These are phyloP conservation scores for Mycena metata DNA, from an alignment of 768 basidiomycete species.

Conservation along the genomic window DNA sequence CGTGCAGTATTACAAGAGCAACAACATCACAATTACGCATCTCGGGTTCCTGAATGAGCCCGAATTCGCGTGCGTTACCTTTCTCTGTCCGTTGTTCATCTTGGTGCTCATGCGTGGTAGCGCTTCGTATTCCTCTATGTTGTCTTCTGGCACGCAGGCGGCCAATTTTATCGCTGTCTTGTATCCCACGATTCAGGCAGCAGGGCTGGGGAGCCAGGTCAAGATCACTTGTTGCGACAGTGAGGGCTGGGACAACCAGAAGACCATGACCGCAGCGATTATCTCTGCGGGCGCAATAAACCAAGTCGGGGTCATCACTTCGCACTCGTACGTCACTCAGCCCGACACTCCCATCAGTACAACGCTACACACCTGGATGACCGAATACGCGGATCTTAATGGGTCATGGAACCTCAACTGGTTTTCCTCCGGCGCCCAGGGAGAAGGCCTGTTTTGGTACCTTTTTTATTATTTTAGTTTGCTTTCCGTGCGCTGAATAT, in stretches of 20 bases:
- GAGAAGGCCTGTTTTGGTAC: constrained; percentile 2
- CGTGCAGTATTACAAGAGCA: constrained; percentile 25
- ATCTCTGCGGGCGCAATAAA: constrained; percentile 14
- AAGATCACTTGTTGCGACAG: constrained; percentile 34
- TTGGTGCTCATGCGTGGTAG: neutral
- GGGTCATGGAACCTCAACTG: constrained; percentile 14
- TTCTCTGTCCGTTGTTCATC: too few species aligned
- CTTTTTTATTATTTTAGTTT: too few species aligned
- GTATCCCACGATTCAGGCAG: constrained; percentile 16
- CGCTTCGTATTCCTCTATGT: constrained; percentile 31
- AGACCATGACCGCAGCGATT: constrained; percentile 31
- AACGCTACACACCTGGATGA: constrained; percentile 23
- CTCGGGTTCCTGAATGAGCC: constrained; percentile 36
- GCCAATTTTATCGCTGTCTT: constrained; percentile 35
- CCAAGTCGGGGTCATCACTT: constrained; percentile 29
- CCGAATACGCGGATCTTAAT: constrained; percentile 34
- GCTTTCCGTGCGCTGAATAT: too few species aligned
- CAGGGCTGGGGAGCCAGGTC: constrained; percentile 16
- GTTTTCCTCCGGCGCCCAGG: constrained; percentile 23
- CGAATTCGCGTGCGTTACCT: constrained; percentile 18
- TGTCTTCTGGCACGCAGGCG: constrained; percentile 29
- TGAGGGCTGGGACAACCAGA: constrained; percentile 31
- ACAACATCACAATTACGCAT: constrained; percentile 22
- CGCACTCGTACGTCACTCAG: constrained; percentile 27
- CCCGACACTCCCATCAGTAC: constrained; percentile 7